These are phyloP conservation scores for Sarcodon sp. DNA, from an alignment of 768 basidiomycete species.

Conservation along the genomic window DNA sequence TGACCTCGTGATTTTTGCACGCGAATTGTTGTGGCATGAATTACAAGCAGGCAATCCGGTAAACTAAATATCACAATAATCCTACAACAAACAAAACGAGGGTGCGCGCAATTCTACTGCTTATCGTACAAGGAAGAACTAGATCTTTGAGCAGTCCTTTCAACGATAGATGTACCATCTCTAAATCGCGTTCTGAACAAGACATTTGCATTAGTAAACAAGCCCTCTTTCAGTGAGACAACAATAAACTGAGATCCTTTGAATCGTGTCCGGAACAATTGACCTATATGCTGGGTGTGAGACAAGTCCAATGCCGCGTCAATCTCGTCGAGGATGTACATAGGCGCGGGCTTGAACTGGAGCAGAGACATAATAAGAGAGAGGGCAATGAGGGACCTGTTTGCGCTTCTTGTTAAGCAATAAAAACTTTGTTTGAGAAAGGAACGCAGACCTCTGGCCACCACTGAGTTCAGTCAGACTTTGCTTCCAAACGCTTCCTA, in stretches of 20 bases:
- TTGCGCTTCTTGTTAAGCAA: background rate
- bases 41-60: background rate
- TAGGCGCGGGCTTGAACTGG: constrained; percentile 98
- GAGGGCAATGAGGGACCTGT: constrained; percentile 89
- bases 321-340: constrained; percentile 99
- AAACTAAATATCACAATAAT: background rate
- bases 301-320: constrained; percentile 95
- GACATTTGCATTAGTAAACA: constrained; percentile 97
- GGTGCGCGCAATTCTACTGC: background rate
- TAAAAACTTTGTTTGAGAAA: no score
- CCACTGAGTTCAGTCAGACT: constrained; percentile 95
- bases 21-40: background rate
- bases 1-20: background rate
- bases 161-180: constrained; percentile 88
- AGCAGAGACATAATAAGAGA: constrained; percentile 97
- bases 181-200: constrained; percentile 88
- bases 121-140: constrained; percentile 27
- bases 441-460: constrained; percentile 69
- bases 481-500: constrained; percentile 96
- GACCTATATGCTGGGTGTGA: constrained; percentile 95
- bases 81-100: background rate
- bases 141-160: constrained; percentile 63
- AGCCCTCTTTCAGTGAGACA: constrained; percentile 90
- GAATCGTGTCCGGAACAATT: constrained; percentile 94
- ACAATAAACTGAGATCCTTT: constrained; percentile 98